Conservation (phyloP, 139 green algal genomes). For the Pseudopediastrum boryanum region DNA sequence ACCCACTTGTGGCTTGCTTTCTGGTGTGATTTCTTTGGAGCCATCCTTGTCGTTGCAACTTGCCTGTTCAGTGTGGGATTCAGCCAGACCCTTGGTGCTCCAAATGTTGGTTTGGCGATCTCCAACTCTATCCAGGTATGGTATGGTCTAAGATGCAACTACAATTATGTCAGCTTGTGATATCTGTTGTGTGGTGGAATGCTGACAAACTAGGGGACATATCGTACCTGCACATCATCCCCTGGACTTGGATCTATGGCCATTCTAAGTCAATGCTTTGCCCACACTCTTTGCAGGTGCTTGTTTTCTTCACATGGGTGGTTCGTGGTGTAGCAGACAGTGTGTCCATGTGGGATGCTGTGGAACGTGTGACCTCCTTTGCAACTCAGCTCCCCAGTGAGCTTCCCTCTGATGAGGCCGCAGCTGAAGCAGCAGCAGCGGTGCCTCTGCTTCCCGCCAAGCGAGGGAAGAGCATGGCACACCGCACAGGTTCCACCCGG, state of each 20-base stretch:
- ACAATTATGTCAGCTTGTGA: too few species aligned
- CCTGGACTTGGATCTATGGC: neutral
- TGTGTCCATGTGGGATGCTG: conserved; percentile 67
- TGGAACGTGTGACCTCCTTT: conserved; percentile 63
- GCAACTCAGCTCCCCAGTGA: conserved; percentile 39
- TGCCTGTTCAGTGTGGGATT: conserved; percentile 58
- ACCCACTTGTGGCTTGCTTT: conserved; percentile 75
- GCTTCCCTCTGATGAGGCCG: too few species aligned
- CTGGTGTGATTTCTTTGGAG: conserved; percentile 72
- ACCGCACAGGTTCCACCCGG: too few species aligned
- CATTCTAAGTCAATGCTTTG: too few species aligned
- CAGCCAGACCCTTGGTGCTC: conserved; percentile 41
- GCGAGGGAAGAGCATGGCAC: too few species aligned
- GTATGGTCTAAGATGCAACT: too few species aligned
- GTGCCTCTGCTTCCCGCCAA: too few species aligned
- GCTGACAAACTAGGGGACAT: too few species aligned
- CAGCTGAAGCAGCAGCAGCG: too few species aligned
- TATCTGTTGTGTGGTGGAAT: too few species aligned
- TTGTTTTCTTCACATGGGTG: conserved; percentile 76
- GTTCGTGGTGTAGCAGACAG: conserved; percentile 65
- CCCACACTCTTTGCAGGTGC: conserved; percentile 39
- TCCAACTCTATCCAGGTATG: conserved; percentile 74
- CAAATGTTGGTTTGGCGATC: conserved; percentile 67
- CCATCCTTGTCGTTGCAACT: conserved; percentile 63
- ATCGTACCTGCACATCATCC: too few species aligned